Percentiles rank a stretch among this genome's conserved stretches.
These are phyloP conservation scores for Croton setiger DNA, from an alignment of 441 rosid genomes.

Conservation along the genomic window DNA sequence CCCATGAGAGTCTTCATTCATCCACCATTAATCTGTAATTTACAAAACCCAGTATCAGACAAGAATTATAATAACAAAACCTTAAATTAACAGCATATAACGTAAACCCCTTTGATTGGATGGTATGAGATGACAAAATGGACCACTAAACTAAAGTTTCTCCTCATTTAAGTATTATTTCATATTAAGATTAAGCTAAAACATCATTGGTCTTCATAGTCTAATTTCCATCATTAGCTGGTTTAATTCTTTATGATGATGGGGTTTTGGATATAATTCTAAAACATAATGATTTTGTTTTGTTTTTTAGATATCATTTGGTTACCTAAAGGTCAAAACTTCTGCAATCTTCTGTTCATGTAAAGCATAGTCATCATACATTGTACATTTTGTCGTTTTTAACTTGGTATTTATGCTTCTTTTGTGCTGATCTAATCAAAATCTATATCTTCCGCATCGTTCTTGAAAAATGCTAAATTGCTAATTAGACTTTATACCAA, in stretches of 20 bases:
- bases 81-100: too few relatives aligned
- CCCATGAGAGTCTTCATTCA: too few relatives aligned
- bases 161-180: neutral
- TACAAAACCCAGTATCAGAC: too few relatives aligned
- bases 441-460: neutral
- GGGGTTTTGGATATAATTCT: neutral
- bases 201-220: neutral
- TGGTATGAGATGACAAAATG: too few relatives aligned
- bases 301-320: constrained; percentile 5
- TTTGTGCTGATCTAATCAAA: neutral
- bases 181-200: neutral
- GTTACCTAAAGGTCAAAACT: neutral
- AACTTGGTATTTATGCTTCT: neutral
- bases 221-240: constrained; percentile 12
- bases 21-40: too few relatives aligned
- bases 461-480: neutral
- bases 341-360: neutral
- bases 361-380: neutral
- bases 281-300: constrained; percentile 7
- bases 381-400: neutral
- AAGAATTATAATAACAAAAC: too few relatives aligned
- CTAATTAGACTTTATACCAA: neutral
- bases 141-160: neutral
- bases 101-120: too few relatives aligned
- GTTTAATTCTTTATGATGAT: constrained; percentile 9